Conservation (phyloP, 495 filamentous ascomycete species). For the Penicillium daleae region DNA sequence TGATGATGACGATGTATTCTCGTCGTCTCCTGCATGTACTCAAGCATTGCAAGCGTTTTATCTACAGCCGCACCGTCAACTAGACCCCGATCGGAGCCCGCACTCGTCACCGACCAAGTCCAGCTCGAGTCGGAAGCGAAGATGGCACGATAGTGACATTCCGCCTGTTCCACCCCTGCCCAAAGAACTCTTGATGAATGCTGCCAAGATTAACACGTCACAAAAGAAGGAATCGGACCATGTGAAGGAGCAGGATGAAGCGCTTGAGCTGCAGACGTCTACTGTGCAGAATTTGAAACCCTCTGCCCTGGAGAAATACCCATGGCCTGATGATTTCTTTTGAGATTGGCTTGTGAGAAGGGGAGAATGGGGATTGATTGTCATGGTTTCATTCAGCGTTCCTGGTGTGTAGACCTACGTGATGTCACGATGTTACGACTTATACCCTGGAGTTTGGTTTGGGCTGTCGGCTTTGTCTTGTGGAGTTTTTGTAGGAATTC, state of each 20-base stretch:
- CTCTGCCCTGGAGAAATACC: slow-evolving; percentile 34
- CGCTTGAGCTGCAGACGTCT: slow-evolving; percentile 12
- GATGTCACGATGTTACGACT: slow-evolving; percentile 28
- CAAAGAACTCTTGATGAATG: slow-evolving; percentile 42
- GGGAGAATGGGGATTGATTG: neutral
- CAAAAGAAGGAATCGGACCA: slow-evolving; percentile 30
- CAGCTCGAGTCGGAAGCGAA: slow-evolving; percentile 25
- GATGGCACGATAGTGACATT: slow-evolving; percentile 38
- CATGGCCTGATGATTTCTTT: slow-evolving; percentile 55
- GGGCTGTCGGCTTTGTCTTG: neutral
- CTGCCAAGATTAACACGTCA: slow-evolving; percentile 40
- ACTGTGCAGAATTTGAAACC: slow-evolving; percentile 9
- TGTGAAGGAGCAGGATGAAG: slow-evolving; percentile 3
- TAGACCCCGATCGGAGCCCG: slow-evolving; percentile 29
- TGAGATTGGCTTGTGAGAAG: slow-evolving; percentile 20
- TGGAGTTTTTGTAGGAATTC: neutral
- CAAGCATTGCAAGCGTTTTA: slow-evolving; percentile 30
- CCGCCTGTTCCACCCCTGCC: slow-evolving; percentile 51
- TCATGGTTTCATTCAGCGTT: neutral
- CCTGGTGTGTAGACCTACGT: slow-evolving; percentile 1
- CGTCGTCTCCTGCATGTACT: slow-evolving; percentile 29
- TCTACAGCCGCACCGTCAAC: slow-evolving; percentile 26
- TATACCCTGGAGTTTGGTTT: slow-evolving; percentile 26
- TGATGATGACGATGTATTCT: slow-evolving; percentile 26
- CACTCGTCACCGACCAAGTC: slow-evolving; percentile 23